Base-by-base conservation (phyloP, 352 stramenopile genomes). In the Globisporangium cystogenes region DNA sequence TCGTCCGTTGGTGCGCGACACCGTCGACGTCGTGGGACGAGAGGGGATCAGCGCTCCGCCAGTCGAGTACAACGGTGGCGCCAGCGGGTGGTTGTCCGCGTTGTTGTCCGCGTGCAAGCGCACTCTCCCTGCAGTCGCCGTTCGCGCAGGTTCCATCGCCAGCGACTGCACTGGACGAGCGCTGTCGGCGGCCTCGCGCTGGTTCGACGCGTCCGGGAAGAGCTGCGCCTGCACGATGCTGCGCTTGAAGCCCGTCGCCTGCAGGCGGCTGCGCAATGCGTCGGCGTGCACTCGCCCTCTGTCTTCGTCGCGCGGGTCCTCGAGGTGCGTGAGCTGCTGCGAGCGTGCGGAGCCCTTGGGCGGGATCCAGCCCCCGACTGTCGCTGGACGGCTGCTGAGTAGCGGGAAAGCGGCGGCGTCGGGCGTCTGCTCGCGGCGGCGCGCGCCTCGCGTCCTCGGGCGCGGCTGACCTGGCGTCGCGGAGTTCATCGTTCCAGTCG, bases 241-340 rank as follows among this genome's bases (percentile, higher is more conserved):
- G 7, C 74, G 67, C 48, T 84, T 79, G 23, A 88, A 33, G 0
- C 81, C 81, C 6, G 67, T 72, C n/a, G 74, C 70, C 21, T 86
- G 78, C 7, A 92, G 60, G 8, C 81, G 68, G 16, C 77, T 62
- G 0, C 64, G 51, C 18, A 90, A 47, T 1, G 53, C n/a, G 10
- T 51, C 51, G 15, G 49, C 50, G 18, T 27, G 44, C 14, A 48
- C 18, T 2, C 51, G 57, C 14, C 15, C 45, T 18, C 48, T 39
- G 26, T 59, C 57, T 24, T 64, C 51, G 31, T 54, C 35, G 16
- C 35, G 27, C 29, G 15, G 1, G n/a, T 46, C 45, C 16, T 51
- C 39, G 15, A 59, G 18, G 7, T 53, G 44, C 10, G 42, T 31
- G 10, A 18, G 20, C 23, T 47, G 45, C 10, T 2, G 31, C 14